Evolutionary conservation across 345 rosid genomes (phyloP), one percentile per base, ranked within the genome.

Genomic region (Physaria fendleri): DNA sequence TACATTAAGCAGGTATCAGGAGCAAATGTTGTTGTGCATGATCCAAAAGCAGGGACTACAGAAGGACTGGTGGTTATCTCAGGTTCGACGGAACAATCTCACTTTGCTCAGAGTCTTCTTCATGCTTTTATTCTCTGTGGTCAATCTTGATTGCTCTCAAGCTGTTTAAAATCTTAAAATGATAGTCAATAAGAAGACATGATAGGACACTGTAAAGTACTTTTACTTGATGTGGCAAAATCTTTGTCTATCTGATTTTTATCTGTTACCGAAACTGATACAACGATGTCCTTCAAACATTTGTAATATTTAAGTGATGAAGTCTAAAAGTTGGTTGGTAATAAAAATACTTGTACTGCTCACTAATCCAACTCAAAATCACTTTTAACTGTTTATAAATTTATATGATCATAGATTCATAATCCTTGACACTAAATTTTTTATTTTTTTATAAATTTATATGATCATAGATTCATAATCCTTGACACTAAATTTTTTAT

Each of bases 1-100:
- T 83, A 80, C 59, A 79, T 87, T 63, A 82, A 76, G 66, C 91
- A 87, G 81, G n/a, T n/a, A n/a, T n/a, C n/a, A n/a, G 86, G 85
- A 52, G 95, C 91, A 22, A 82, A 73, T 57, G 83, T 87, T 46
- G 73, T 73, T n/a, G 69, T 87, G 50, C 80, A 79, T 64, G 95
- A 84, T 38, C 85, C 81, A 23, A 81, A 71, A 48, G 76, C 76
- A n/a, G 91, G 91, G 50, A 74, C 79, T 17, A 44, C 82, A 9
- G 95, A 84, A 54, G 88, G 82, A 27, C 25, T 79, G 20, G 83
- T 82, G 22, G 76, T 76, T 16, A 76, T 87, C 56, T 75, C 88
- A 2, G 95, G 95, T 18, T 71, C 85, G 40, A 50, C 81, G 1
- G 81, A 84, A 64, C 87, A 87, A 74, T 74, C 77, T 49, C 84